Base-by-base conservation (phyloP, 129 eudicot genomes). In the Centrapalus pauciflorus region DNA sequence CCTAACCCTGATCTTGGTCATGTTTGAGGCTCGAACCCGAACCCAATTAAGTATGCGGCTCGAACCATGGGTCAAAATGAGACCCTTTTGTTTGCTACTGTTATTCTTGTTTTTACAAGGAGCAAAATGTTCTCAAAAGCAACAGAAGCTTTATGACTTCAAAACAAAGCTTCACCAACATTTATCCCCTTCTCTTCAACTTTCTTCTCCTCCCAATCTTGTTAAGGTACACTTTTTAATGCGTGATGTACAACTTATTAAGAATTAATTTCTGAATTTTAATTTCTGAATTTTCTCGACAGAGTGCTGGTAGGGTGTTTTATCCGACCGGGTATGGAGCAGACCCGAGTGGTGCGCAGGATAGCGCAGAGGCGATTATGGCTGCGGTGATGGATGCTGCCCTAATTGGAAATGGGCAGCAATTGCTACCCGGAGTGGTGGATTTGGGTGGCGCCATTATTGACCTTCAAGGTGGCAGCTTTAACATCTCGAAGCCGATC, bases 241-340 rank as follows among this genome's bases (percentile, higher is more conserved):
- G 67, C 65, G 17, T 17, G 0, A 21, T 51, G 63, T 58, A 52
- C 41, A 35, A n/a, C 1, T 45, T 17, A 0, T 12, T 32, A 38
- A 14, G 21, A 23, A 16, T 28, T 27, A 11, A 23, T 28, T 46
- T 9, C 7, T 33, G 5, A 0, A 2, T 12, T 37, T 59, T n/a
- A n/a, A 9, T 43, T 43, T 43, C 5, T 14, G 3, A 26, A 35
- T 4, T 41, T 43, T 14, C 20, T 38, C 8, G 12, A 3, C 60
- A 85, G 87, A 82, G 83, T 48, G 66, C 64, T 23, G 89, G 89
- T 23, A 77, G 86, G 67, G 94, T 83, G 58, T 80, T 80, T 49
- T 83, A 75, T 61, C 94, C 89, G n/a, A 80, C 72, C 11, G 89
- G 94, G 67, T 86, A 83, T 51, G 94, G 89, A 13, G 94, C 81